A percentile compares a stretch with the other conserved stretches of the same genome.
Conservation (phyloP, 177 flowering plant species). For the Vitis hybrid region DNA sequence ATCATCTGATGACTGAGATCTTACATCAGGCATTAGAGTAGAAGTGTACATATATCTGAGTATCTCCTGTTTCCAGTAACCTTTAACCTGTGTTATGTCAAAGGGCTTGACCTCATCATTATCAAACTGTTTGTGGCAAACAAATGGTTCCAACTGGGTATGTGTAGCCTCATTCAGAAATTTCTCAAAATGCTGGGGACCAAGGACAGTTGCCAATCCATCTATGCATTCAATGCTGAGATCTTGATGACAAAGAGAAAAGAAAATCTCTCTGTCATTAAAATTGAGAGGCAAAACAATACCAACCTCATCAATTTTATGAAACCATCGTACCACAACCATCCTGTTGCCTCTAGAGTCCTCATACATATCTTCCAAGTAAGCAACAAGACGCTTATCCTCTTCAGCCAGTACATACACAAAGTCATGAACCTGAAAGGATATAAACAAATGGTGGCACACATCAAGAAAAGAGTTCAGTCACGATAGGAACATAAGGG, state of each 20-base stretch:
- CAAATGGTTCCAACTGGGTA: slow-evolving; percentile 47
- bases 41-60: slow-evolving; percentile 40
- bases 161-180: slow-evolving; percentile 38
- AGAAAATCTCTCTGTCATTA: slow-evolving; percentile 94
- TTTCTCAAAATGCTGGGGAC: slow-evolving; percentile 72
- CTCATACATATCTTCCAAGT: slow-evolving; percentile 88
- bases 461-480: background rate
- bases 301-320: slow-evolving; percentile 94
- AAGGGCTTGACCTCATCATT: slow-evolving; percentile 64
- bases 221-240: slow-evolving; percentile 92
- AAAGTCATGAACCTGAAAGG: slow-evolving; percentile 67
- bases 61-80: slow-evolving; percentile 79
- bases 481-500: background rate
- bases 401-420: slow-evolving; percentile 83
- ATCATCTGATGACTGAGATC: slow-evolving; percentile 14
- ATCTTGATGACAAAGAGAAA: slow-evolving; percentile 94
- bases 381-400: slow-evolving; percentile 69
- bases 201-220: slow-evolving; percentile 83
- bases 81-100: slow-evolving; percentile 69
- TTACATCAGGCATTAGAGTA: slow-evolving; percentile 15
- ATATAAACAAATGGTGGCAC: background rate
- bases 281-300: slow-evolving; percentile 61
- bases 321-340: slow-evolving; percentile 97
- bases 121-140: slow-evolving; percentile 67
- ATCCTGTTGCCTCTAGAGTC: slow-evolving; percentile 75